Percentiles rank a stretch among this genome's conserved stretches.
Conservation (phyloP, 345 rosid species). For the Conringia planisiliqua region DNA sequence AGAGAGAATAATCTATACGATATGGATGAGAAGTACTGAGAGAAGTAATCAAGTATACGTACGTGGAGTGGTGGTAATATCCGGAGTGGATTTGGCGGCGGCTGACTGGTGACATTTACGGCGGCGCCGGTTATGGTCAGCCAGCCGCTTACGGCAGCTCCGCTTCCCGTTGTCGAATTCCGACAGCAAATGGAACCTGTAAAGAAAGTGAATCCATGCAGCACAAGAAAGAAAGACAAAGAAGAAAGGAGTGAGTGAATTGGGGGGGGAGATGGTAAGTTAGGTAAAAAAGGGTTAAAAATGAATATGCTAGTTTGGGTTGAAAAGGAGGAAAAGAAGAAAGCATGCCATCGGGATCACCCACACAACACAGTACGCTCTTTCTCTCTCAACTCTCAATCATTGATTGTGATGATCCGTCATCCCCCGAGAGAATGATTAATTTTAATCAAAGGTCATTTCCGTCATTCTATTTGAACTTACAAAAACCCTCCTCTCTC, state of each 20-base stretch:
- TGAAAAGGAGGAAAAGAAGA: constrained; percentile 28
- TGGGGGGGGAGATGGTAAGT: not conserved
- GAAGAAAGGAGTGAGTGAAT: not conserved
- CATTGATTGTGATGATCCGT: not conserved
- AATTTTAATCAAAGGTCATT: not conserved
- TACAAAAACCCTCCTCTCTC: not conserved
- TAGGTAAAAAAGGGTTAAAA: not conserved
- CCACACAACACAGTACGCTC: not conserved
- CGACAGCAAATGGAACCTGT: constrained; percentile 85
- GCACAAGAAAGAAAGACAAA: not conserved
- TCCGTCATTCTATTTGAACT: not conserved
- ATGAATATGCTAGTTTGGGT: not conserved
- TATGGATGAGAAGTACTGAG: too few species aligned
- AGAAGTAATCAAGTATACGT: constrained; percentile 33
- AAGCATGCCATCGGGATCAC: constrained; percentile 49
- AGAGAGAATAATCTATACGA: too few species aligned
- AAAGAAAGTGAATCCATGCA: not conserved
- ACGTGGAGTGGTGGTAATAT: constrained; percentile 33
- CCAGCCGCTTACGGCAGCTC: constrained; percentile 90
- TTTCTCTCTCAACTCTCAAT: constrained; percentile 27
- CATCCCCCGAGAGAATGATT: not conserved
- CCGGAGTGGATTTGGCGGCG: constrained; percentile 37
- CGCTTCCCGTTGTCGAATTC: constrained; percentile 98
- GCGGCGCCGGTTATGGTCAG: constrained; percentile 95
- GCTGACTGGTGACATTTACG: constrained; percentile 61